Conservation (phyloP, 2,329 filamentous ascomycete genomes). For the Sporothrix dimorphospora region DNA sequence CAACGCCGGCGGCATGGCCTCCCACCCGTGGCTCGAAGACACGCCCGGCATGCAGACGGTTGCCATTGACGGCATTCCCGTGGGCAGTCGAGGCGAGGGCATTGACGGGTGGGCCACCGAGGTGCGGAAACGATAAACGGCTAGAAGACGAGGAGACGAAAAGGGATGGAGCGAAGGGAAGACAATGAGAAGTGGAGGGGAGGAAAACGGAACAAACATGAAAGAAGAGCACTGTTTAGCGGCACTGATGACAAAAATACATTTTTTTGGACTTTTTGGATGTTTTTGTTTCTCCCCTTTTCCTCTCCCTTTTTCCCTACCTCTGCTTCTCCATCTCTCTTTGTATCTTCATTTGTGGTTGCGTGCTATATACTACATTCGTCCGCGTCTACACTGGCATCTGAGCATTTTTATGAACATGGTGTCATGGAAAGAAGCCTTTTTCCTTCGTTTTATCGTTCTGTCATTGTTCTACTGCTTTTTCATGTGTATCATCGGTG, state of each 20-base stretch:
- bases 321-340: background rate
- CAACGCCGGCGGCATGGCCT: conserved; percentile 94
- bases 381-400: background rate
- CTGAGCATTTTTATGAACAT: background rate
- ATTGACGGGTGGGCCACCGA: conserved; percentile 94
- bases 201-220: background rate
- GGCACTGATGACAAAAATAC: background rate
- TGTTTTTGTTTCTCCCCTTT: background rate
- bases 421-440: background rate
- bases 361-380: background rate
- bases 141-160: background rate
- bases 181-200: background rate
- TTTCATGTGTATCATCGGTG: background rate
- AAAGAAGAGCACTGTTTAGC: conserved; percentile 9
- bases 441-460: background rate
- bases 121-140: conserved; percentile 72
- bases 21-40: conserved; percentile 79
- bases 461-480: background rate
- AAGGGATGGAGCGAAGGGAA: background rate
- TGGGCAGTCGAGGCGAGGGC: conserved; percentile 83
- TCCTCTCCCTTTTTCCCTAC: background rate
- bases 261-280: background rate
- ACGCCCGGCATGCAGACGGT: conserved; percentile 86
- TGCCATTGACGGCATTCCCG: conserved; percentile 70
- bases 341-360: background rate